Evolutionary conservation across 306 rosid genomes (phyloP), one percentile per base, ranked within the genome.

Genomic region (Vicia faba): DNA sequence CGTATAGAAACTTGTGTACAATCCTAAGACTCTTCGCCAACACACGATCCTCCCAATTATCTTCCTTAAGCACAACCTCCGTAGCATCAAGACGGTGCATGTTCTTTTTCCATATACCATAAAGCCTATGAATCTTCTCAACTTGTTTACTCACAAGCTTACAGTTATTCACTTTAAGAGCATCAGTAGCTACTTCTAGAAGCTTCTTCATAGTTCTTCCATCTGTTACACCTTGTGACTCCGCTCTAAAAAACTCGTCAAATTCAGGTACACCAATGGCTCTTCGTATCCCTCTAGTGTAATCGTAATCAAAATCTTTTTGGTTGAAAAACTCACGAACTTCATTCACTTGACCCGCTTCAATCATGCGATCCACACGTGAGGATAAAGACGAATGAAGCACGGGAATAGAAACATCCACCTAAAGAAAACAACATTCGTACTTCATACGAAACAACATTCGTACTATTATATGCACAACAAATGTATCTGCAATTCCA

Each of bases 261-360:
- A 82, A 63, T 45, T 82, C 86, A 0, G 86, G 86, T 0, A 82
- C 76, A 6, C 86, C 86, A 44, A 82, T 75, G 3, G 86, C 83
- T 31, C 65, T 61, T 56, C 86, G 55, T 4, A 74, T 18, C 29
- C 86, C 86, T n/a, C n/a, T n/a, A n/a, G n/a, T n/a, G n/a, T n/a
- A n/a, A n/a, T n/a, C n/a, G n/a, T n/a, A n/a, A n/a, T n/a, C n/a
- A n/a, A n/a, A n/a, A n/a, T n/a, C n/a, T n/a, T n/a, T n/a, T n/a
- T n/a, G n/a, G n/a, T n/a, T n/a, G n/a, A n/a, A n/a, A n/a, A n/a
- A n/a, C n/a, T n/a, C n/a, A n/a, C n/a, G n/a, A n/a, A n/a, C n/a
- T n/a, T n/a, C n/a, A n/a, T n/a, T n/a, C n/a, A n/a, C n/a, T n/a
- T n/a, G n/a, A n/a, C n/a, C n/a, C n/a, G n/a, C n/a, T n/a, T n/a